Base-by-base conservation (phyloP, 352 stramenopile species). In the Phytophthora meadii region DNA sequence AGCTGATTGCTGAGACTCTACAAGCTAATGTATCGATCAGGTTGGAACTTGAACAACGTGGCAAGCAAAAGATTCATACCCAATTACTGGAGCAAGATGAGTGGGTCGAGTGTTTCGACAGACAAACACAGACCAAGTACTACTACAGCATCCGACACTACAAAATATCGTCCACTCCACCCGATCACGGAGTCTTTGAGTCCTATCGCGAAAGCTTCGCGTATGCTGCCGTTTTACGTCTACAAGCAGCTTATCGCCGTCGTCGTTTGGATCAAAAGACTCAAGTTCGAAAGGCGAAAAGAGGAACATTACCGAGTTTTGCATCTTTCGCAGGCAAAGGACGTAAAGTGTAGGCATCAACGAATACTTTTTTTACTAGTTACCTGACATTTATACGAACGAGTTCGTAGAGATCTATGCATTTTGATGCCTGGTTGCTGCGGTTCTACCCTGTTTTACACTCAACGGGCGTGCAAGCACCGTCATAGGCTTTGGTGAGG, bases 101-200 rank as follows among this genome's bases (percentile, higher is more conserved):
- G 50, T 92, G 83, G 83, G 65, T 92, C 44, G 74, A 92, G 45
- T 92, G 81, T 65, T 30, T 80, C 4, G 77, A 92, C 46, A 45
- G 47, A 6, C 62, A 56, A 46, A 79, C 77, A 19, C 61, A 76
- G 49, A 65, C 67, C n/a, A 68, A 52, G 8, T 90, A 79, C 68
- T 92, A 90, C 68, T 92, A 92, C 68, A 90, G 79, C 59, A 59
- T 90, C 30, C 61, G 67, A 50, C 70, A 87, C 65, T 86, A 81
- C 61, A 72, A 74, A 22, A 40, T 88, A 22, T 74, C 75, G 24
- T 55, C 65, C 11, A 62, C 48, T 22, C 72, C 73, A 9, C 83
- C 83, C 2, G 54, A 65, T 12, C 82, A 73, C 30, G 79, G 78
- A 15, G 76, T 77, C 12, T 89, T 88, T 28, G 68, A 90, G 45